A percentile compares a stretch with the other conserved stretches of the same genome.
phyloP scores from a whole-genome alignment of 2,329 filamentous ascomycete species.

The Zopfia rhizophila region DNA sequence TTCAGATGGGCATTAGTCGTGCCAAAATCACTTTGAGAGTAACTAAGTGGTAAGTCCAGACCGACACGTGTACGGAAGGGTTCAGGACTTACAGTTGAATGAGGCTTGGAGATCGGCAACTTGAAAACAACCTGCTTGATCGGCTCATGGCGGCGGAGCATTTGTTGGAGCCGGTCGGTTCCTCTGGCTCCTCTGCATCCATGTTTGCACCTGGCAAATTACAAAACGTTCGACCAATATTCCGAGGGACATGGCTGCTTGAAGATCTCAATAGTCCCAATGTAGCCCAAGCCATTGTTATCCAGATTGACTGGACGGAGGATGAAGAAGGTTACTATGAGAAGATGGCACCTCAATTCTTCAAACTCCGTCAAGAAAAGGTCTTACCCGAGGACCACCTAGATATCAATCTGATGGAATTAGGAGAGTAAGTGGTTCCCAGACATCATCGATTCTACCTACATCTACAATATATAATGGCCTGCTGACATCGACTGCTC shows the following conservation, averaged over 20 bases:
- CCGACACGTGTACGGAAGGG: too few relatives aligned
- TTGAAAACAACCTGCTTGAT: constrained; percentile 34
- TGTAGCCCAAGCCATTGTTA: constrained; percentile 24
- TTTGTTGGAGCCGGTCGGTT: constrained; percentile 36
- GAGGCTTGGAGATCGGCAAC: constrained; percentile 31
- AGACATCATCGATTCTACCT: background rate
- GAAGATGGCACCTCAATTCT: constrained; percentile 37
- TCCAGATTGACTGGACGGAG: constrained; percentile 45
- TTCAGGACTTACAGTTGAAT: too few relatives aligned
- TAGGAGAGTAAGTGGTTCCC: constrained; percentile 35
- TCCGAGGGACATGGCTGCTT: constrained; percentile 43
- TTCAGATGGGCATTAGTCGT: constrained; percentile 27
- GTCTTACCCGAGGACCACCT: constrained; percentile 31
- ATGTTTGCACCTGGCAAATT: constrained; percentile 24
- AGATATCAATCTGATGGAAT: constrained; percentile 46
- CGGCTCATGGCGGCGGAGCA: constrained; percentile 28
- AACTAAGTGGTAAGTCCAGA: constrained; percentile 38
- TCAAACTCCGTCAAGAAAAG: constrained; percentile 28
- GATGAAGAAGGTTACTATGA: constrained; percentile 44
- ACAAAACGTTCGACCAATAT: constrained; percentile 30
- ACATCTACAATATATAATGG: background rate
- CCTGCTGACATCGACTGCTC: constrained; percentile 20
- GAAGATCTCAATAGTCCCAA: constrained; percentile 31
- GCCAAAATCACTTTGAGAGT: constrained; percentile 17
- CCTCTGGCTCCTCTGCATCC: constrained; percentile 30